Conservation (phyloP, 2,329 filamentous ascomycete genomes). For the Nannizzia gypsea region DNA sequence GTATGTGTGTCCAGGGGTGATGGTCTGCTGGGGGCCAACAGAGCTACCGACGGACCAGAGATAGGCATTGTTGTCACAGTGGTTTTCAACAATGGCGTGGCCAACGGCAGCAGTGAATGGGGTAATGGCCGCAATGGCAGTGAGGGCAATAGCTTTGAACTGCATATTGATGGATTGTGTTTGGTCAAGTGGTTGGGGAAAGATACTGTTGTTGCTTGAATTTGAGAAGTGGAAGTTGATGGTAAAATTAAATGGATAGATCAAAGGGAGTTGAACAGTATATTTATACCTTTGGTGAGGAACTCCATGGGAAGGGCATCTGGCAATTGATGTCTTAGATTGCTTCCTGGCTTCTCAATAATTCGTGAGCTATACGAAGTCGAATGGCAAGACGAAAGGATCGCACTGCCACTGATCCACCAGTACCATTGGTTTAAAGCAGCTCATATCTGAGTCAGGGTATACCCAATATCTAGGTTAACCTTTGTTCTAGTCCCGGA, state of each 20-base stretch:
- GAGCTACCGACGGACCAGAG: conserved; percentile 28
- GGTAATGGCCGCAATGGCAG: conserved; percentile 12
- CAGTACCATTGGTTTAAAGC: neutral
- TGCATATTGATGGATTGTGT: conserved; percentile 9
- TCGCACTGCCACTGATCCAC: neutral
- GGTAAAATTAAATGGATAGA: neutral
- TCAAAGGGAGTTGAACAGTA: neutral
- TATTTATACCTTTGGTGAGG: neutral
- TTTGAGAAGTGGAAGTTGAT: neutral
- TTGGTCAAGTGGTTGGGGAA: neutral
- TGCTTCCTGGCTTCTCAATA: neutral
- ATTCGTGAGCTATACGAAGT: neutral
- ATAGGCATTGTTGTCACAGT: conserved; percentile 25
- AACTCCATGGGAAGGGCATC: neutral
- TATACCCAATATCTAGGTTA: neutral
- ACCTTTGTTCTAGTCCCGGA: neutral
- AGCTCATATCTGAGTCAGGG: neutral
- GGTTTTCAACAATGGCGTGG: conserved; percentile 26
- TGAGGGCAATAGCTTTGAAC: conserved; percentile 10
- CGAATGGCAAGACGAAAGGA: neutral
- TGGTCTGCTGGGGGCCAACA: conserved; percentile 16
- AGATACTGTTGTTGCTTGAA: neutral
- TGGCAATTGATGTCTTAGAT: neutral
- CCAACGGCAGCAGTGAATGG: conserved; percentile 24
- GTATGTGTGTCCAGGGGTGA: conserved; percentile 25